Evolutionary conservation across 495 filamentous ascomycete species (phyloP).

Genomic region (Lineolata rhizophorae): DNA sequence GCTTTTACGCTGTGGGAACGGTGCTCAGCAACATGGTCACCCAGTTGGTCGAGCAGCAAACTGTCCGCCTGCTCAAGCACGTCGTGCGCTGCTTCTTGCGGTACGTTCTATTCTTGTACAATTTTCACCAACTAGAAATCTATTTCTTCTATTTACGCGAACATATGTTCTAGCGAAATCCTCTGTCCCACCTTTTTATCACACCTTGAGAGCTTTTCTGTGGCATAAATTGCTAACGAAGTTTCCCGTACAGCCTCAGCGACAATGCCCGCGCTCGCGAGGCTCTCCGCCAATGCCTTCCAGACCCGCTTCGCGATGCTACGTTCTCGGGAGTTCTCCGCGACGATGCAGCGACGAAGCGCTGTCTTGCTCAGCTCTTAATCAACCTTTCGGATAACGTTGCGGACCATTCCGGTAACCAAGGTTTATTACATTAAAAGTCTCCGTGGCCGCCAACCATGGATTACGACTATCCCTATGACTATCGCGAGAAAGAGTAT

Average conservation of each 20-base stretch:
- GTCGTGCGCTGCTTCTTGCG: constrained; percentile 93
- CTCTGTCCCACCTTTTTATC: too few relatives aligned
- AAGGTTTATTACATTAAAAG: too few relatives aligned
- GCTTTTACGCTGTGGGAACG: constrained; percentile 97
- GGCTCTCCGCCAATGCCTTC: constrained; percentile 87
- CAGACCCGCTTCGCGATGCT: constrained; percentile 85
- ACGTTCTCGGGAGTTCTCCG: constrained; percentile 93
- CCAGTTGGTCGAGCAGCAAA: constrained; percentile 93
- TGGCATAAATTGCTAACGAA: too few relatives aligned
- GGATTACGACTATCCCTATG: too few relatives aligned
- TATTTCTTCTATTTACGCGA: neutral
- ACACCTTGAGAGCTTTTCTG: too few relatives aligned
- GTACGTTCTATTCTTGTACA: constrained; percentile 30
- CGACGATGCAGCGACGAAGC: constrained; percentile 94
- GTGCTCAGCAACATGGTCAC: constrained; percentile 98
- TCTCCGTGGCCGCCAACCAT: too few relatives aligned
- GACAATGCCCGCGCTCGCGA: constrained; percentile 94
- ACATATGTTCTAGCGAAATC: constrained; percentile 10
- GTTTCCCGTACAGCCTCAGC: constrained; percentile 40
- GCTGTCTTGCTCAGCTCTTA: constrained; percentile 84
- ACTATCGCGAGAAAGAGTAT: too few relatives aligned
- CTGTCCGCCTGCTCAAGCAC: constrained; percentile 86
- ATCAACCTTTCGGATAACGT: constrained; percentile 86
- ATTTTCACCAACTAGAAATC: constrained; percentile 1
- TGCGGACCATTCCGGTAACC: too few relatives aligned